Conservation (phyloP, 805 yeast species). For the Saturnispora mendoncae region DNA sequence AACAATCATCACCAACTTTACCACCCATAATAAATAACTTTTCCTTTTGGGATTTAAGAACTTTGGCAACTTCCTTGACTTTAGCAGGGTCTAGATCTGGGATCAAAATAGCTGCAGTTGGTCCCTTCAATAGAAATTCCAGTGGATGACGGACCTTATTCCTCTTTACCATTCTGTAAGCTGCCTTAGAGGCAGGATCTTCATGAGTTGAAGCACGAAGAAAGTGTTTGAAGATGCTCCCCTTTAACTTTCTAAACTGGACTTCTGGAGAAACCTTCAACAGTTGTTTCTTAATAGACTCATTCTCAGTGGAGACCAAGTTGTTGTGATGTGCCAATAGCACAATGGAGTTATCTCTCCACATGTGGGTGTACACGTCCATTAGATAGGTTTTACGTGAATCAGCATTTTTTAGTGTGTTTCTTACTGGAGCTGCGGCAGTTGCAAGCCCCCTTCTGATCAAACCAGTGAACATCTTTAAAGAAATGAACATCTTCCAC, state of each 20-base stretch:
- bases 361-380: slow-evolving; percentile 66
- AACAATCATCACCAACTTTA: slow-evolving; percentile 53
- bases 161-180: slow-evolving; percentile 31
- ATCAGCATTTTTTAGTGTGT: slow-evolving; percentile 48
- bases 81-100: slow-evolving; percentile 60
- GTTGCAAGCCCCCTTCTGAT: slow-evolving; percentile 10
- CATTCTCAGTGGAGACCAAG: slow-evolving; percentile 60
- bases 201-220: slow-evolving; percentile 56
- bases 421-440: slow-evolving; percentile 4
- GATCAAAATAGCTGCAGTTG: slow-evolving; percentile 71
- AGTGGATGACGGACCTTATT: slow-evolving; percentile 54
- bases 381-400: slow-evolving; percentile 83
- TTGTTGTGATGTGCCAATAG: slow-evolving; percentile 83
- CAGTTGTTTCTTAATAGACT: slow-evolving; percentile 52
- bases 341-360: slow-evolving; percentile 60
- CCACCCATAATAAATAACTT: slow-evolving; percentile 81
- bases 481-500: too few species aligned
- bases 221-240: slow-evolving; percentile 64
- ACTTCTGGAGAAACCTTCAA: slow-evolving; percentile 28
- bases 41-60: slow-evolving; percentile 57
- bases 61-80: slow-evolving; percentile 53
- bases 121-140: slow-evolving; percentile 64
- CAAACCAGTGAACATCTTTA: slow-evolving; percentile 1
- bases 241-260: slow-evolving; percentile 56
- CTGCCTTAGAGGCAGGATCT: slow-evolving; percentile 66